Evolutionary conservation across 2,329 filamentous ascomycete species (phyloP).

Genomic region (Talaromyces funiculosus): DNA sequence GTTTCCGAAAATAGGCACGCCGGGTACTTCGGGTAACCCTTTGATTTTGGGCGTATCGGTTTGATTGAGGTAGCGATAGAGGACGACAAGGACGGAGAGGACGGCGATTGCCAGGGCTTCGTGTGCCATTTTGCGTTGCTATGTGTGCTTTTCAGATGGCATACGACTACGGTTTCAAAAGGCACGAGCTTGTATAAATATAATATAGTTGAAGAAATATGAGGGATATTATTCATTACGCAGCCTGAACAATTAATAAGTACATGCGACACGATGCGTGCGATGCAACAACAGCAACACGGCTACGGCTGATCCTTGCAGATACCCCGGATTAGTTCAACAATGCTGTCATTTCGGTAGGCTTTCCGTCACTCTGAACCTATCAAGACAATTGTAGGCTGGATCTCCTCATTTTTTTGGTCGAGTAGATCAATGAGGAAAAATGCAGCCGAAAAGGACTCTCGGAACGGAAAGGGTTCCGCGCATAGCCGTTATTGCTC

Average conservation of each 20-base stretch:
- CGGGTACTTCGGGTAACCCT: slow-evolving; percentile 56
- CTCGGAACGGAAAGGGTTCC: slow-evolving; percentile 6
- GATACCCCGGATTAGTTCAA: not conserved
- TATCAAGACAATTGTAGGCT: not conserved
- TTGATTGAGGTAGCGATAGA: slow-evolving; percentile 40
- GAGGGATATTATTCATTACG: too few species aligned
- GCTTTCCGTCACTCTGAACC: not conserved
- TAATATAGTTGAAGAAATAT: not conserved
- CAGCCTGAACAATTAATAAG: not conserved
- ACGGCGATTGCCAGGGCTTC: slow-evolving; percentile 3
- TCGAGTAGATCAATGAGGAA: not conserved
- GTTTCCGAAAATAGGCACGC: slow-evolving; percentile 59
- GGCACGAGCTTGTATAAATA: not conserved
- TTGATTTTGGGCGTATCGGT: slow-evolving; percentile 59
- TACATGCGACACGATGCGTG: not conserved
- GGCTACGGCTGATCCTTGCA: not conserved
- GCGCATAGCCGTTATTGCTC: not conserved
- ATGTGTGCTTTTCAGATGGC: not conserved
- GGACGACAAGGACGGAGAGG: slow-evolving; percentile 25
- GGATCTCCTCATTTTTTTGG: not conserved
- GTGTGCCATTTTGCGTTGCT: slow-evolving; percentile 3
- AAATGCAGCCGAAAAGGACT: not conserved
- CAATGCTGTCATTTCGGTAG: not conserved
- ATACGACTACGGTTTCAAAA: not conserved
- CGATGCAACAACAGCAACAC: not conserved